These are phyloP conservation scores for Mucuna pruriens DNA, from an alignment of 306 rosid species.

Conservation along the genomic window DNA sequence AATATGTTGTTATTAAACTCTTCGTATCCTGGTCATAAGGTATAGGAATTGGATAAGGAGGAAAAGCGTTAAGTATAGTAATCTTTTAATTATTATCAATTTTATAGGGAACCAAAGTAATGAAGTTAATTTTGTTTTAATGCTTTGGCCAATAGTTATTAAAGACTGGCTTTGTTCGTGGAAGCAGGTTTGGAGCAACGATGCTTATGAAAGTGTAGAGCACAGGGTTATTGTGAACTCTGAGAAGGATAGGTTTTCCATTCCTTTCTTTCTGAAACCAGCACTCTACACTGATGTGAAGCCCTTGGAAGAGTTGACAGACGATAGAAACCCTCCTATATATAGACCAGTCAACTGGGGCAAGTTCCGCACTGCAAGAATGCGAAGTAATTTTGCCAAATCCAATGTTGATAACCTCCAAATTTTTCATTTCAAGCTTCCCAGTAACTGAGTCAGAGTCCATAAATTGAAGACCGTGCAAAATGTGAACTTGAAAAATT, in stretches of 20 bases:
- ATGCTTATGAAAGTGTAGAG: slow-evolving; percentile 73
- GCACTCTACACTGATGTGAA: slow-evolving; percentile 57
- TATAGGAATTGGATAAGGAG: too few species aligned
- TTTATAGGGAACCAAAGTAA: neutral
- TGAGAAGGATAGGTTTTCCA: slow-evolving; percentile 65
- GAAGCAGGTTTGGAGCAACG: slow-evolving; percentile 88
- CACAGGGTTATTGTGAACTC: slow-evolving; percentile 81
- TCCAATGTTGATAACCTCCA: slow-evolving; percentile 43
- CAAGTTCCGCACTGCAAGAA: slow-evolving; percentile 40
- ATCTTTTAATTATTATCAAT: neutral
- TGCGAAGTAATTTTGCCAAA: slow-evolving; percentile 41
- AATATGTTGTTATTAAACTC: too few species aligned
- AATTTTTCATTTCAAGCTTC: slow-evolving; percentile 45
- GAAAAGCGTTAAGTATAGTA: neutral
- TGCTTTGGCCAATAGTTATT: neutral
- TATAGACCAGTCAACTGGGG: slow-evolving; percentile 55
- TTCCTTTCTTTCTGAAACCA: slow-evolving; percentile 80
- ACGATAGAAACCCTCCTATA: slow-evolving; percentile 58
- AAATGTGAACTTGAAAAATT: neutral
- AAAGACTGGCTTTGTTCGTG: neutral
- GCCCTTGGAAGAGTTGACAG: slow-evolving; percentile 66
- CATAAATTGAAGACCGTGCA: neutral
- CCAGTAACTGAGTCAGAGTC: neutral
- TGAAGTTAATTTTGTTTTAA: neutral
- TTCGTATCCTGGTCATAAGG: too few species aligned